A percentile compares a stretch with the other conserved stretches of the same genome.
Evolutionary conservation across 805 yeast species (phyloP).

Genomic region (Myxozyma sirexii): DNA sequence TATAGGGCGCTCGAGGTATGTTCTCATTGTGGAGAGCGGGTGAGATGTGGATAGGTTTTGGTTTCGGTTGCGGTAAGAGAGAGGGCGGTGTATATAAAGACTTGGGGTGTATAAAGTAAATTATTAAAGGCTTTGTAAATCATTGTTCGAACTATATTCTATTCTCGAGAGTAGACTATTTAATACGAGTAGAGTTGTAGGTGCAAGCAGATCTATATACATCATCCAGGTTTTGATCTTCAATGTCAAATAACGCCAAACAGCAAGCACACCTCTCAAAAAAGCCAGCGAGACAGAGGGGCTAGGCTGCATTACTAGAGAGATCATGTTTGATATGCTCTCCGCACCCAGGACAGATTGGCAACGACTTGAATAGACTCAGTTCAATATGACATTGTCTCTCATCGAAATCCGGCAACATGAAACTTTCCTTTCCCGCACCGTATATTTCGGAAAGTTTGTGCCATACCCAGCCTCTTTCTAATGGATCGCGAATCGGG

Average conservation of each 20-base stretch:
- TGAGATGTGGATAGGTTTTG: background rate
- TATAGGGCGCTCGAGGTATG: background rate
- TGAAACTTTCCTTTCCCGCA: background rate
- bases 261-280: too few species aligned
- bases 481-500: background rate
- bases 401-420: background rate
- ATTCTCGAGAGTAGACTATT: too few species aligned
- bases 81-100: background rate
- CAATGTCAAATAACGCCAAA: too few species aligned
- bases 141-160: too few species aligned
- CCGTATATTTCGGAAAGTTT: background rate
- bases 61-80: background rate
- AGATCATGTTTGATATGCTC: background rate
- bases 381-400: background rate
- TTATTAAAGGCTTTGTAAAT: too few species aligned
- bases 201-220: too few species aligned
- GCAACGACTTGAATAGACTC: background rate
- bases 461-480: conserved; percentile 2
- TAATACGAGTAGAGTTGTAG: too few species aligned
- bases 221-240: too few species aligned
- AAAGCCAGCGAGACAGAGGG: too few species aligned
- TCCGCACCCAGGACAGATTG: conserved; percentile 8
- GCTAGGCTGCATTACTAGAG: too few species aligned
- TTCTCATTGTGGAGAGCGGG: background rate
- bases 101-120: too few species aligned